Evolutionary conservation across 257 asterid species (phyloP), one percentile per base, ranked within the genome.

Genomic region (Galeopsis tetrahit): DNA sequence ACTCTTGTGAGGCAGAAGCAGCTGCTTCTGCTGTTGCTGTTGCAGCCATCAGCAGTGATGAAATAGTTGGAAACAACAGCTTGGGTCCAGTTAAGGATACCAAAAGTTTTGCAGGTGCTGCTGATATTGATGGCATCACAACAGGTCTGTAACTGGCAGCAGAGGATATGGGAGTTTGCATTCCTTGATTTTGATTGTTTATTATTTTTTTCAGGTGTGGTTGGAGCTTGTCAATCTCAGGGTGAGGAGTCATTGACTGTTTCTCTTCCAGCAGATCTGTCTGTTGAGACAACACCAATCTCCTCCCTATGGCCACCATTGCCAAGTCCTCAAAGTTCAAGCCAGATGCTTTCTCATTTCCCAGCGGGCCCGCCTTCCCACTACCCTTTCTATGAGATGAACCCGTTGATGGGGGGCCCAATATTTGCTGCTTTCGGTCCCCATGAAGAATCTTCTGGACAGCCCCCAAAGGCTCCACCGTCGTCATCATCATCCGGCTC

Each of bases 221-320:
- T 74, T 46, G 83, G 89, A 32, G 88, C 85, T 83, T 88, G 74
- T 76, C 95, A 81, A 69, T 86, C 92, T 38, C 86, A 82, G 71
- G 89, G 79, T 51, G 99, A 92, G 58, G 99, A 92, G 77, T 81
- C 83, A 66, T 82, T 91, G 42, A 87, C 82, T 49, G 97, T 92
- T 7, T 95, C 99, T 72, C 96, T 95, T 74, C 99, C 99, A 48
- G 99, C 96, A 14, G 99, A 95, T 81, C 96, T 95, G 42, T 92
- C 97, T 42, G 86, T 95, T 74, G 98, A 95, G 83, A 91, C 95
- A 34, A 85, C 97, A 39, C 89, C 97, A 36, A 95, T 92, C 63
- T 90, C 99, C 63, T 90, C 99, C 65, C 68, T 92, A 63, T 95
- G 99, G 98, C 97, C 91, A 14, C 82, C 90, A 70, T 80, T 88